These are phyloP conservation scores for Aspergillus calidoustus DNA, from an alignment of 2,329 filamentous ascomycete species.

Conservation along the genomic window DNA sequence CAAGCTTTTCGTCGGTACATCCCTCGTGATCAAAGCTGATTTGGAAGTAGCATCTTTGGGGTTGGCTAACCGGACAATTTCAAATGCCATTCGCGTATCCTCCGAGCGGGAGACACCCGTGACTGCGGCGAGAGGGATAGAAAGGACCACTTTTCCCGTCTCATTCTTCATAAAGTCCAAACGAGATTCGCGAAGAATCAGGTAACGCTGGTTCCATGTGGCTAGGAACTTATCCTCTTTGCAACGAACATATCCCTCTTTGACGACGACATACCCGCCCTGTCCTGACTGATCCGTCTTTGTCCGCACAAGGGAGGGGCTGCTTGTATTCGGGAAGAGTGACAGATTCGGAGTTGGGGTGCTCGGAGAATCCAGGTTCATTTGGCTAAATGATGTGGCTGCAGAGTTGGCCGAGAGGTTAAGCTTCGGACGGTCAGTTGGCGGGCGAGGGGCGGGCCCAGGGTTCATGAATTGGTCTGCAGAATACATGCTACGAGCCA, in stretches of 20 bases:
- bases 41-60: slow-evolving; percentile 66
- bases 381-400: slow-evolving; percentile 67
- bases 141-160: slow-evolving; percentile 83
- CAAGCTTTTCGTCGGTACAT: slow-evolving; percentile 79
- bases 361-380: slow-evolving; percentile 70
- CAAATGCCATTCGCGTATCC: slow-evolving; percentile 87
- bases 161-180: slow-evolving; percentile 95
- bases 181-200: slow-evolving; percentile 89
- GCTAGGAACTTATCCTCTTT: slow-evolving; percentile 82
- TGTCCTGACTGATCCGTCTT: slow-evolving; percentile 64
- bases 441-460: slow-evolving; percentile 89
- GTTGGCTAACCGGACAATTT: slow-evolving; percentile 75
- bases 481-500: slow-evolving; percentile 55
- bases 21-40: slow-evolving; percentile 75
- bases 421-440: slow-evolving; percentile 79
- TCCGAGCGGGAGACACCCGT: slow-evolving; percentile 90
- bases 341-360: slow-evolving; percentile 62
- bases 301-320: slow-evolving; percentile 67
- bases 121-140: slow-evolving; percentile 83
- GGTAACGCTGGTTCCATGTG: slow-evolving; percentile 89
- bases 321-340: slow-evolving; percentile 70
- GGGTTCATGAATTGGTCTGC: slow-evolving; percentile 89
- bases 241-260: slow-evolving; percentile 60
- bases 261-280: slow-evolving; percentile 74
- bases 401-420: slow-evolving; percentile 74